Conservation (phyloP, 805 yeast genomes). For the Candida vartiovaarae region DNA sequence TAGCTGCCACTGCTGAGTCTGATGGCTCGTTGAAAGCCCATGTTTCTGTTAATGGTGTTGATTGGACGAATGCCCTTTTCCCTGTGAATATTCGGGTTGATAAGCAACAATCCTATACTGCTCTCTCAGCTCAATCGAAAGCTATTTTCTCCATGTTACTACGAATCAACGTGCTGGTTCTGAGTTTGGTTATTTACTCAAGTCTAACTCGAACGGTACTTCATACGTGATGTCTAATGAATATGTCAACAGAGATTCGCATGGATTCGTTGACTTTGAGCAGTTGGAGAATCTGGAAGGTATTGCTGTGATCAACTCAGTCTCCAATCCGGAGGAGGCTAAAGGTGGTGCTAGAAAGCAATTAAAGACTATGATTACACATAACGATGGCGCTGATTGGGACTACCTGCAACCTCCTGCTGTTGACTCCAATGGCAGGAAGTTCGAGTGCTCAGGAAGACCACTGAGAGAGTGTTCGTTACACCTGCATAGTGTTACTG, state of each 20-base stretch:
- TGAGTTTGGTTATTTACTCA: conserved; percentile 75
- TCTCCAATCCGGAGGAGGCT: conserved; percentile 45
- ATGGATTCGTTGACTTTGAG: conserved; percentile 87
- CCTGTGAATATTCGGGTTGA: conserved; percentile 60
- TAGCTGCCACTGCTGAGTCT: conserved; percentile 57
- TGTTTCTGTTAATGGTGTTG: conserved; percentile 71
- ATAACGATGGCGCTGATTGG: conserved; percentile 93
- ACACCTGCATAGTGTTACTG: conserved; percentile 87
- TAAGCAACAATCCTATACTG: conserved; percentile 66
- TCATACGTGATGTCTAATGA: conserved; percentile 63
- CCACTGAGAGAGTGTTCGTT: conserved; percentile 61
- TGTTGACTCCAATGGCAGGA: conserved; percentile 52
- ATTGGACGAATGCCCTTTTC: conserved; percentile 71
- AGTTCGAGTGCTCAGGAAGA: conserved; percentile 44
- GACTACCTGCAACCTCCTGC: conserved; percentile 60
- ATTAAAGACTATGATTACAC: conserved; percentile 68
- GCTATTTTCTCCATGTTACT: conserved; percentile 82
- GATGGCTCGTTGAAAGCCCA: conserved; percentile 53
- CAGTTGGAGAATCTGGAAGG: conserved; percentile 81
- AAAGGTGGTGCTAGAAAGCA: conserved; percentile 41
- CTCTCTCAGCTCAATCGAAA: conserved; percentile 63
- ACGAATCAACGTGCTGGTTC: conserved; percentile 40
- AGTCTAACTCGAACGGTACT: conserved; percentile 90
- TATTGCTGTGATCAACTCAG: conserved; percentile 66
- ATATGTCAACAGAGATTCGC: conserved; percentile 63